phyloP scores from a whole-genome alignment of 768 basidiomycete species.

The Mrakia blollopis region DNA sequence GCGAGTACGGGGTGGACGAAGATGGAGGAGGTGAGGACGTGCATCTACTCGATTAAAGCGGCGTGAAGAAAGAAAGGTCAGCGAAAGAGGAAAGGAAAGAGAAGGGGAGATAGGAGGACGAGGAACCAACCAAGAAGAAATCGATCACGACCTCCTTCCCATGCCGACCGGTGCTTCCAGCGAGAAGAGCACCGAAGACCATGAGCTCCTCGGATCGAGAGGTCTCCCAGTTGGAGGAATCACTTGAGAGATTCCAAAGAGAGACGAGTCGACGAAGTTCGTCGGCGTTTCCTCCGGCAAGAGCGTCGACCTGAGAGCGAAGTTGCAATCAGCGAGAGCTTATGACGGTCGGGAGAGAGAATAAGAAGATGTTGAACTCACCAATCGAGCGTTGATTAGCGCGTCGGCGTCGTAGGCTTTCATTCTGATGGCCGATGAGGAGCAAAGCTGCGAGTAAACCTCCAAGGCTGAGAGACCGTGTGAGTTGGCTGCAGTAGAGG shows the following conservation, averaged over 20 bases:
- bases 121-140: slow-evolving; percentile 26
- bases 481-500: not conserved
- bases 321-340: not conserved
- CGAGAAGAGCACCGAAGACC: slow-evolving; percentile 16
- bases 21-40: slow-evolving; percentile 29
- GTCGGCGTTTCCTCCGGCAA: not conserved
- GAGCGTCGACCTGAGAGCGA: not conserved
- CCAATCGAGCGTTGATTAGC: slow-evolving; percentile 13
- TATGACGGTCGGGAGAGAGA: no score
- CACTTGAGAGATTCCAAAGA: not conserved
- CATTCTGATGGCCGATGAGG: not conserved
- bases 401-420: slow-evolving; percentile 14
- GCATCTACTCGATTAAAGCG: slow-evolving; percentile 10
- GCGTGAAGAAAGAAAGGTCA: not conserved
- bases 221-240: not conserved
- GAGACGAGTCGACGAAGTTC: slow-evolving; percentile 1
- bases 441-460: not conserved
- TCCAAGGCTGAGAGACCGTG: not conserved
- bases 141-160: slow-evolving; percentile 26
- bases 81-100: not conserved
- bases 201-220: not conserved
- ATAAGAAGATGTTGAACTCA: no score
- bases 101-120: not conserved
- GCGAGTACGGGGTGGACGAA: slow-evolving; percentile 12
- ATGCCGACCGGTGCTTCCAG: slow-evolving; percentile 16